Percentiles rank a stretch among this genome's conserved stretches.
Conservation (phyloP, 805 yeast species). For the Zygoascus flipseniorum region DNA sequence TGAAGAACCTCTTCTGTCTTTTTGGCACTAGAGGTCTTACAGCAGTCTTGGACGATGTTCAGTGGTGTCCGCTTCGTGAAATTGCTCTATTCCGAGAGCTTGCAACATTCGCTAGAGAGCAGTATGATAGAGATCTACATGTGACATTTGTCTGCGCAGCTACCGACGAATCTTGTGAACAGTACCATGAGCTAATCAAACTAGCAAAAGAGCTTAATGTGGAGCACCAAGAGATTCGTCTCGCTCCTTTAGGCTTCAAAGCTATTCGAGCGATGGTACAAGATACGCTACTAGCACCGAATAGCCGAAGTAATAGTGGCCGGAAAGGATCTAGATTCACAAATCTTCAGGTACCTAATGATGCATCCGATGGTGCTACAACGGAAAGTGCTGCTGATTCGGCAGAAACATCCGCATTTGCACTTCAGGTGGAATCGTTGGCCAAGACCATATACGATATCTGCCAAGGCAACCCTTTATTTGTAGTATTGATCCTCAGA, state of each 20-base stretch:
- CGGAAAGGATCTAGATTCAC: neutral
- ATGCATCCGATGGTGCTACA: neutral
- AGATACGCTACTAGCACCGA: slow-evolving; percentile 9
- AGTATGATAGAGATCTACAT: slow-evolving; percentile 18
- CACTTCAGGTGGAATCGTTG: slow-evolving; percentile 13
- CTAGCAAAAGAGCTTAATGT: slow-evolving; percentile 18
- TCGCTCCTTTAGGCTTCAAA: slow-evolving; percentile 13
- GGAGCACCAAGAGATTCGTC: slow-evolving; percentile 15
- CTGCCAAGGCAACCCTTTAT: slow-evolving; percentile 21
- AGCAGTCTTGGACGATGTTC: slow-evolving; percentile 38
- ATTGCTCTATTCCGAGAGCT: slow-evolving; percentile 21
- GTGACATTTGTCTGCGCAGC: slow-evolving; percentile 24
- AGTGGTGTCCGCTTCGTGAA: slow-evolving; percentile 33
- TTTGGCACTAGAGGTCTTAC: slow-evolving; percentile 38
- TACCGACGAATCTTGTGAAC: slow-evolving; percentile 16
- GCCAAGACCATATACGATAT: slow-evolving; percentile 16
- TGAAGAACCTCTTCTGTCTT: slow-evolving; percentile 36
- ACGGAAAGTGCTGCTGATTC: neutral
- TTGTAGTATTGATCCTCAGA: slow-evolving; percentile 11
- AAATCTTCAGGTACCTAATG: neutral
- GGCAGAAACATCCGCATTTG: slow-evolving; percentile 2
- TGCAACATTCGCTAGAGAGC: slow-evolving; percentile 23
- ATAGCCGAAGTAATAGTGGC: neutral
- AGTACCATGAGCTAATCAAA: slow-evolving; percentile 7
- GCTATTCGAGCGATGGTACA: slow-evolving; percentile 17